phyloP scores from a whole-genome alignment of 805 yeast species.

The Starmerella vitae region DNA sequence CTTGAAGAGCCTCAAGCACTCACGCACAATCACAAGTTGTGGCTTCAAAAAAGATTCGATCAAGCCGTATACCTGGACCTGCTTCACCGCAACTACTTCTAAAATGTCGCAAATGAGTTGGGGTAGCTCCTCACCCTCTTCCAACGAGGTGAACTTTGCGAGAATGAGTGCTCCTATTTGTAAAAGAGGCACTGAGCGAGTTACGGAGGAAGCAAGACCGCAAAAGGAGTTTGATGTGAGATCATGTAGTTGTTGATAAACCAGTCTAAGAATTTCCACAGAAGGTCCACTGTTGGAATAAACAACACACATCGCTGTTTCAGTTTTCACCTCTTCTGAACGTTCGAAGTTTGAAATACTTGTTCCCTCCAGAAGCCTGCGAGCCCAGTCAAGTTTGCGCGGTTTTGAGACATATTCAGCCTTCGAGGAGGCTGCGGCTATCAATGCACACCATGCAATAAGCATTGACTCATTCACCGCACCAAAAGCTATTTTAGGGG shows the following conservation, averaged over 20 bases:
- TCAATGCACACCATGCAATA: background rate
- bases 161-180: constrained; percentile 16
- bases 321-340: constrained; percentile 11
- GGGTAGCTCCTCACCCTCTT: constrained; percentile 9
- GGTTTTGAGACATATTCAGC: background rate
- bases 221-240: constrained; percentile 6
- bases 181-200: constrained; percentile 5
- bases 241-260: constrained; percentile 10
- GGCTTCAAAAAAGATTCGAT: constrained; percentile 6
- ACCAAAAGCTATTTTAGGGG: background rate
- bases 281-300: constrained; percentile 5
- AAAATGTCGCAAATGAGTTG: constrained; percentile 34
- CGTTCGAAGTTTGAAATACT: constrained; percentile 1
- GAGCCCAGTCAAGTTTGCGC: constrained; percentile 2
- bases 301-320: constrained; percentile 9
- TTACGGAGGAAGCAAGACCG: background rate
- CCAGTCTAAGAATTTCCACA: constrained; percentile 3
- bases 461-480: background rate
- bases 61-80: constrained; percentile 7
- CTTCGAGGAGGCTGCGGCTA: background rate
- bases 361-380: background rate
- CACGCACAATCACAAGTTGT: constrained; percentile 10
- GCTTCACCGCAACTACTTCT: constrained; percentile 42
- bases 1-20: constrained; percentile 6
- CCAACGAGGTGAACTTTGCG: constrained; percentile 7